Evolutionary conservation across 1,139 yeast genomes (phyloP), one percentile per base, ranked within the genome.

Genomic region (Zhuliangozyma blackwelliae): DNA sequence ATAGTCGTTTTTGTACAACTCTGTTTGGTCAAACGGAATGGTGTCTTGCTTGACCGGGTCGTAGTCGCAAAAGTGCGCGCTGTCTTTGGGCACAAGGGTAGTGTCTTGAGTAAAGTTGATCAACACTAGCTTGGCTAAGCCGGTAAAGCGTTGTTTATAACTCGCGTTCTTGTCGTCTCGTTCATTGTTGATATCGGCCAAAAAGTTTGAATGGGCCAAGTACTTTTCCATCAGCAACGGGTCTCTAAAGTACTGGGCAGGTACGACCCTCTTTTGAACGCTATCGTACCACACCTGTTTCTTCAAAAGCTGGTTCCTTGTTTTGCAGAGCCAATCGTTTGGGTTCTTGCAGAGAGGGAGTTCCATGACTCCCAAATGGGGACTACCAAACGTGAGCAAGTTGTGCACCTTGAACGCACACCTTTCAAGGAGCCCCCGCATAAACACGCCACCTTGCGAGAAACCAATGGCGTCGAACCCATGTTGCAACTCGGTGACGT

Each of bases 381-480:
- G 95, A 1, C 89, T 79, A 0, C 95, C 95, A 60, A 82, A 84
- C 0, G 95, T 82, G 11, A 85, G 64, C 34, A 86, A 61, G 34
- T 69, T 78, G 39, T 71, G 57, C 3, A 84, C 65, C 3, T 68
- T 63, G 1, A 82, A 61, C 37, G 64, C 62, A 50, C 88, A 81
- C 28, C 73, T 57, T 52, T 86, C 83, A 25, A 77, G 66, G 32
- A 83, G 70, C 2, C 81, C 84, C 34, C 95, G 59, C 12, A 84
- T 58, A 43, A 86, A 79, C 10, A 86, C 57, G 0, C 95, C 95
- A 27, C 95, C 95, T 52, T 86, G 95, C 0, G 94, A 83, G 49
- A 82, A 82, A 3, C 95, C 95, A 33, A 86, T 68, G 5, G 82
- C 86, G 52, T 83, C 83, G 53, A 84, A 82, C 0, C 92, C 92